Evolutionary conservation across 345 rosid genomes (phyloP), one percentile per base, ranked within the genome.

Genomic region (Eucalyptus albens): DNA sequence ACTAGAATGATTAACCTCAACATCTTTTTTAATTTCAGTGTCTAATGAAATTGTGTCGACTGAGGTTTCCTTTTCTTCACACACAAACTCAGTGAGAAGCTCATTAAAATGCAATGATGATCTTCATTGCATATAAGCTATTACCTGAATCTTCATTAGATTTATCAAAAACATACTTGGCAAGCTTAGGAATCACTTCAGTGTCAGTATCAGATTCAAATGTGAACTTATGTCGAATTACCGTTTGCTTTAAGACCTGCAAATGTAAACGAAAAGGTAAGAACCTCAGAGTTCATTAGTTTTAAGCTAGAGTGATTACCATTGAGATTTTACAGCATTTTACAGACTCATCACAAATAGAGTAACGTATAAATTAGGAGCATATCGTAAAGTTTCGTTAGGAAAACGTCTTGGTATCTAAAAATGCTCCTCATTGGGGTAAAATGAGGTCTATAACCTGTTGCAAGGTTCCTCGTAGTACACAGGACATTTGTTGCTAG

Each of bases 111-210:
- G 86, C 19, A 42, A 67, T 11, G 45, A 51, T 31, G 62, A 27
- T 19, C 17, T 86, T 44, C 24, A 51, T 11, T 56, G 62, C 62
- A 56, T n/a, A 29, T 19, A 11, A 11, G 29, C 45, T 19, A 77
- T 81, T 80, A 77, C 17, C 53, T 42, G 80, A 83, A 65, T 89
- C 94, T 91, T 96, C 99, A 92, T 91, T 95, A 88, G 99, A 98
- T 91, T 95, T 95, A 89, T 97, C 99, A 89, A 94, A 97, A 88
- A 97, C 97, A 90, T 93, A 97, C 91, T 97, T 97, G 89, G 97
- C 99, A 89, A 97, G 98, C 94, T 97, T 97, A 16, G 99, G 98
- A 91, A 97, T 97, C 80, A 97, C 99, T 96, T 97, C 99, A 8
- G 97, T 97, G 92, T 97, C 99, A 49, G 99, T 97, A 49, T 97